Evolutionary conservation across 2,329 filamentous ascomycete species (phyloP), one percentile per base, ranked within the genome.

Genomic region (Ceratocystis lukuohia): DNA sequence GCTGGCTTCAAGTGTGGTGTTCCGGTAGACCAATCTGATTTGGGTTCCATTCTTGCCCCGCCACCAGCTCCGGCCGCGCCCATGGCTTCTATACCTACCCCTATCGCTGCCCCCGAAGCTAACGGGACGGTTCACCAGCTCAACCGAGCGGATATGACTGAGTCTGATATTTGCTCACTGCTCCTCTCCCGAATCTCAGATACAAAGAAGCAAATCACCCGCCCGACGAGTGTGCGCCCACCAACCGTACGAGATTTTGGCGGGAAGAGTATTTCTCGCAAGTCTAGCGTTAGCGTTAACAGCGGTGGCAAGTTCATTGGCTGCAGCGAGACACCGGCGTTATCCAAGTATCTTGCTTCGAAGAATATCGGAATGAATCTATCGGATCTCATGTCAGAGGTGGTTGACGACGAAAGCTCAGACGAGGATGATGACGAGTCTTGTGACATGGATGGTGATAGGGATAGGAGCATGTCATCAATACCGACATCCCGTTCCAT

Each of bases 1-100:
- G 94, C 94, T 69, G 94, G 93, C 44, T 82, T 92, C 66, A 88
- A 89, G 68, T 95, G 91, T 71, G 94, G 94, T 64, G 87, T 92
- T 70, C 85, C 88, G 12, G 84, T 96, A 67, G 89, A 96, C 17
- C 61, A 65, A 25, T 22, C 37, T 15, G 66, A 68, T 17, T 50
- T 68, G 22, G 46, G 41, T 2, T 45, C 64, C 8, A 65, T 67
- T 22, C 57, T 61, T 28, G 53, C 66, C 17, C 61, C 61, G 5
- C 61, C 61, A n/a, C 61, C 61, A 15, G 37, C 45, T 5, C 37
- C 53, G 6, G 48, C 50, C n/a, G 28, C 65, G 17, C 65, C 65
- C 3, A n/a, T 62, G 5, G 17, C 41, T 46, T 20, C 41, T 59
- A 50, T 64, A 37, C 15, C 50, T 20, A 25, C 66, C 5, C 41